Base-by-base conservation (phyloP, 208 protist genomes). In the Phytomonas francai region DNA sequence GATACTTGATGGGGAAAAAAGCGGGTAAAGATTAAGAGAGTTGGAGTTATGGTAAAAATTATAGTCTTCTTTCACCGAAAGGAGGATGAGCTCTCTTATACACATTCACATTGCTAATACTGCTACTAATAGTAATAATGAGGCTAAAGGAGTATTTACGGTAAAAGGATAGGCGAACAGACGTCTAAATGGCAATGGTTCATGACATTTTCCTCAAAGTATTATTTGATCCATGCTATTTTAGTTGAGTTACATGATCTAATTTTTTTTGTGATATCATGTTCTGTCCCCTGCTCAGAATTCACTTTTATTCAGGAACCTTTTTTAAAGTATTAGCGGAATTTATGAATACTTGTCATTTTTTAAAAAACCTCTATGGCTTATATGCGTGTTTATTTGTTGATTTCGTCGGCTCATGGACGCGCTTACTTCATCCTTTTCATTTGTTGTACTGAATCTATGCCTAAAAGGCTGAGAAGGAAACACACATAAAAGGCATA, bases 171-270 rank as follows among this genome's bases (percentile, higher is more conserved):
- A 36, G n/a, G 33, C 8, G 3, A 8, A 11, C 3, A 36, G n/a
- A 36, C 33, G 5, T 11, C 8, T 36, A 11, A 11, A 8, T 8
- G 8, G 33, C 8, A 36, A 36, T 36, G 8, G 92, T 51, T 73
- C 39, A 49, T 68, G 8, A n/a, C 28, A 49, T 63, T 6, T 11
- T 57, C 63, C 54, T 32, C 39, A 25, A 59, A 54, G 27, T 39
- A 14, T 60, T 58, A 16, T 1, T 49, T 62, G 25, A 51, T 51
- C 9, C 0, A 8, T 30, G 32, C 7, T 59, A 7, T 58, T 63
- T 73, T 63, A 29, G n/a, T 33, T 67, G 11, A 39, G 25, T 60
- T 60, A 16, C 28, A 14, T 67, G 3, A 22, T 56, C 11, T 65
- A 30, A 34, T 22, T 0, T 59, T 59, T 3, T 3, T 59, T 29